Percentiles rank a stretch among this genome's conserved stretches.
phyloP scores from a whole-genome alignment of 164 flowering plant species.

The Aristolochia californica region DNA sequence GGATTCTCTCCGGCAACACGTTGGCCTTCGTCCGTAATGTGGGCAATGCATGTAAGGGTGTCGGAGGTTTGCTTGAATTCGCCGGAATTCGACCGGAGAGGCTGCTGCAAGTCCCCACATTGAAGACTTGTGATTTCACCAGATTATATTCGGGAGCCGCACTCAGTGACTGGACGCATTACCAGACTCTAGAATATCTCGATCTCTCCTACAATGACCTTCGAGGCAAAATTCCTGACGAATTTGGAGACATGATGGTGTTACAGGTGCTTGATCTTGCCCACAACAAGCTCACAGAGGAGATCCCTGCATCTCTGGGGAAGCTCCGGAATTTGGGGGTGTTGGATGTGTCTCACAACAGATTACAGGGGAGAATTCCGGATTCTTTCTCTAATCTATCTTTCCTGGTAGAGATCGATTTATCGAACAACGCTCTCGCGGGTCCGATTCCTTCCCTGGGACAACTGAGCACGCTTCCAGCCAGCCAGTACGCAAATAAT shows the following conservation, averaged over 20 bases:
- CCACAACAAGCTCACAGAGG: slow-evolving; percentile 71
- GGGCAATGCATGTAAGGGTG: slow-evolving; percentile 83
- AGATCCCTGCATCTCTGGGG: slow-evolving; percentile 65
- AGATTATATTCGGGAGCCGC: slow-evolving; percentile 74
- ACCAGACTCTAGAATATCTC: slow-evolving; percentile 71
- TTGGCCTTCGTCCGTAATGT: slow-evolving; percentile 69
- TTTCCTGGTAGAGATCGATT: slow-evolving; percentile 79
- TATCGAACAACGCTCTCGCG: slow-evolving; percentile 62
- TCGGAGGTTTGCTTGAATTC: slow-evolving; percentile 82
- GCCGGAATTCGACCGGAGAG: slow-evolving; percentile 82
- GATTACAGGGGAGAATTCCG: slow-evolving; percentile 73
- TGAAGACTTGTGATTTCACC: slow-evolving; percentile 71
- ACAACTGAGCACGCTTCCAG: slow-evolving; percentile 84
- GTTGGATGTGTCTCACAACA: slow-evolving; percentile 84
- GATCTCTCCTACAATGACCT: slow-evolving; percentile 85
- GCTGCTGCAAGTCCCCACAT: slow-evolving; percentile 49
- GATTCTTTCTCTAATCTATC: slow-evolving; percentile 74
- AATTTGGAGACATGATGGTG: slow-evolving; percentile 67
- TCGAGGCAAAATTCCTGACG: slow-evolving; percentile 62
- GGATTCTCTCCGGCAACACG: slow-evolving; percentile 73
- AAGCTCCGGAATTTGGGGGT: slow-evolving; percentile 60
- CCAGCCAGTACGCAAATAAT: slow-evolving; percentile 61
- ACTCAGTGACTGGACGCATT: slow-evolving; percentile 56
- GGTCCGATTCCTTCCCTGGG: slow-evolving; percentile 79
- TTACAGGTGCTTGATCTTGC: slow-evolving; percentile 65